Conservation (phyloP, 345 rosid species). For the Eucalyptus sp. region DNA sequence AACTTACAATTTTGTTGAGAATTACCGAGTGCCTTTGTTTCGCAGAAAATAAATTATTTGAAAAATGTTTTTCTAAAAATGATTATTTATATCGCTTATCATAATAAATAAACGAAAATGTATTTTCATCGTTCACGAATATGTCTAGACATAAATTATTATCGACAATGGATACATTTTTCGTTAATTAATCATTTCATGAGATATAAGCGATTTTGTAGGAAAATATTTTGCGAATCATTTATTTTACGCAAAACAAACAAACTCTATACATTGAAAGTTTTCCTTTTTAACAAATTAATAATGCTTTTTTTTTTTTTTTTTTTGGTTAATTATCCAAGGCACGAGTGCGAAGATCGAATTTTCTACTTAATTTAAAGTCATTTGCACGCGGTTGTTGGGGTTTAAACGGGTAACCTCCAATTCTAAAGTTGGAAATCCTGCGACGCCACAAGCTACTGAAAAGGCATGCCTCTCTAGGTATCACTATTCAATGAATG, state of each 20-base stretch:
- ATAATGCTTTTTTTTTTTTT: not conserved
- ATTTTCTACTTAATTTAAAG: not conserved
- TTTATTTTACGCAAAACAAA: no score
- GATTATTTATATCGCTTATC: no score
- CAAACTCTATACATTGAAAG: not conserved
- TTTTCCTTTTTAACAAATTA: not conserved
- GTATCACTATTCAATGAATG: not conserved
- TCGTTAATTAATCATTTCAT: no score
- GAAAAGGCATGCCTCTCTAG: not conserved
- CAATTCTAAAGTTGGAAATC: not conserved
- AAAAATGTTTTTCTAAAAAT: rapidly evolving
- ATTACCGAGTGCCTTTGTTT: not conserved
- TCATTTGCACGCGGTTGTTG: not conserved
- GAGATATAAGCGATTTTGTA: no score
- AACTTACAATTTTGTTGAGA: not conserved
- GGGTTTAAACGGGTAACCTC: not conserved
- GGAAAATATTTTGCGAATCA: no score
- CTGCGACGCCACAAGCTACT: not conserved
- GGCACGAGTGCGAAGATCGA: not conserved
- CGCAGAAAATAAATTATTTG: rapidly evolving
- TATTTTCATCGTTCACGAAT: no score
- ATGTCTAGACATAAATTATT: no score
- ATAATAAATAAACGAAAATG: rapidly evolving
- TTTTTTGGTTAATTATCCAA: not conserved
- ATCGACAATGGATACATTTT: no score